A percentile compares a stretch with the other conserved stretches of the same genome.
Evolutionary conservation across 306 rosid species (phyloP).

Genomic region (Dryas octopetala): DNA sequence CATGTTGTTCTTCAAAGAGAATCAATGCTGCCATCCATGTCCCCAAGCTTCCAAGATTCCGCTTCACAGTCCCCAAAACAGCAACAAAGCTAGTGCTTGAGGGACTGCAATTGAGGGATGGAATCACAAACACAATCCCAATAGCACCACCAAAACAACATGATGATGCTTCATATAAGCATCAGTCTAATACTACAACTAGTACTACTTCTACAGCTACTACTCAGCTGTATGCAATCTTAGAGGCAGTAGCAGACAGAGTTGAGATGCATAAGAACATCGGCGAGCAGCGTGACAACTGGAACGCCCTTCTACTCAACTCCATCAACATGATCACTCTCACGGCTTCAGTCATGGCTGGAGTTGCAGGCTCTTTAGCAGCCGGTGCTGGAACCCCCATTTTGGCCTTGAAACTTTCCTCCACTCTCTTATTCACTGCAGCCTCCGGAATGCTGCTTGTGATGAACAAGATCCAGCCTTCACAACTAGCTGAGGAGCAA

Average conservation of each 20-base stretch:
- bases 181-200: neutral
- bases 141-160: neutral
- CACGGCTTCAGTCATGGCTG: constrained; percentile 61
- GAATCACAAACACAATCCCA: constrained; percentile 33
- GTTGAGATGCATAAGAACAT: constrained; percentile 71
- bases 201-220: constrained; percentile 2
- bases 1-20: constrained; percentile 28
- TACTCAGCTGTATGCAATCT: constrained; percentile 45
- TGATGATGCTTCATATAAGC: neutral
- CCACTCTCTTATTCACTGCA: constrained; percentile 55
- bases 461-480: too few relatives aligned
- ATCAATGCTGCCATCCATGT: constrained; percentile 48
- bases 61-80: constrained; percentile 23
- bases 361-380: constrained; percentile 35
- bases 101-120: constrained; percentile 30
- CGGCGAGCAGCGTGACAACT: constrained; percentile 61
- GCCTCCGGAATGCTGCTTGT: constrained; percentile 58
- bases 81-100: constrained; percentile 34
- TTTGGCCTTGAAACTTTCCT: constrained; percentile 52
- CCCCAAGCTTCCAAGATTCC: constrained; percentile 41
- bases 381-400: constrained; percentile 29
- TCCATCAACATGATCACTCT: constrained; percentile 82
- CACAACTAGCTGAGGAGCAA: constrained; percentile 79
- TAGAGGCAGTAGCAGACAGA: constrained; percentile 58
- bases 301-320: constrained; percentile 61